Base-by-base conservation (phyloP, 371 early-diverging fungal genomes). In the Sporodiniella umbellata region DNA sequence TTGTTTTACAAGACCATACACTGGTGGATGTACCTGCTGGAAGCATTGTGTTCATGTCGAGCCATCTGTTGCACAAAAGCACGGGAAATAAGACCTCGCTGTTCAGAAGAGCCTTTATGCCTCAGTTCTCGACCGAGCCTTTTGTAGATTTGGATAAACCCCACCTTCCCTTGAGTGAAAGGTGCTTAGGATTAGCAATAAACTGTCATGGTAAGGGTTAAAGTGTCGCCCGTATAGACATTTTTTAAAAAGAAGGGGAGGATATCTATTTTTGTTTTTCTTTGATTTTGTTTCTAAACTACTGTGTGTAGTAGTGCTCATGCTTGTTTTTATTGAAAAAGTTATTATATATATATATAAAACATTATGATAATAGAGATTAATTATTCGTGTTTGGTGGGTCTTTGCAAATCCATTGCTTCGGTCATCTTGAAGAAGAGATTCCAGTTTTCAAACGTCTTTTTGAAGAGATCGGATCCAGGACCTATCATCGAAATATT, bases 381-480 rank as follows among this genome's bases (percentile, higher is more conserved):
- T 3, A 17, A 12, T 37, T 55, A 48, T 50, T 56, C 56, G 12
- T 56, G 11, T 28, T 56, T 50, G 39, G 39, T 8, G 33, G 56
- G 56, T 26, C 28, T 38, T 33, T 48, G 35, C 11, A 59, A 39
- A 50, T 59, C 54, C 54, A 59, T 49, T 12, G 59, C 68, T 44
- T 77, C 56, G 23, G 83, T 60, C 64, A 83, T 68, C 62, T 77
- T 76, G 57, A 76, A 81, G 68, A 75, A 83, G 45, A 83, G 51
- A 52, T 80, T 75, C 60, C 80, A 80, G 64, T 81, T 80, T 52
- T 83, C 84, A 54, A 75, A 68, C 8, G 78, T 72, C 46, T 73
- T 77, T 48, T 70, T 67, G 52, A 83, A 83, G 7, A 77, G 51
- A 14, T 77, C 56, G 22, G 82, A 59, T 10, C 83, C 73, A 54